Conservation (phyloP, 192 early-diverging fungal species). For the Mortierella alpina region DNA sequence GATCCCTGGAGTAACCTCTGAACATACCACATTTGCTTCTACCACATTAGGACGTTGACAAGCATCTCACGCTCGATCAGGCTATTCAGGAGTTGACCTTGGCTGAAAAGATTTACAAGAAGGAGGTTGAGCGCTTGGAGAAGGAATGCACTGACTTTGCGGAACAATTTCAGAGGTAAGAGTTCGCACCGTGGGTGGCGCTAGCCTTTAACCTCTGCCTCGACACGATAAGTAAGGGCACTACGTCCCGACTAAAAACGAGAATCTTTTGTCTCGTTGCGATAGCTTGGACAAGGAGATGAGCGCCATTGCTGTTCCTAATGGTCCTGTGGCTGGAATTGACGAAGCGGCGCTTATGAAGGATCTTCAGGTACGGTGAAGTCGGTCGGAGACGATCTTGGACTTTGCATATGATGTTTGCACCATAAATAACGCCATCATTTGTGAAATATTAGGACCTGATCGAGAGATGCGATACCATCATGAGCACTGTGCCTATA, state of each 20-base stretch:
- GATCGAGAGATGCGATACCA: constrained; percentile 23
- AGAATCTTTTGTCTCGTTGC: not conserved
- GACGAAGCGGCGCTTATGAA: constrained; percentile 11
- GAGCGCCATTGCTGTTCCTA: constrained; percentile 5
- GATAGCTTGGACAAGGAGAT: constrained; percentile 33
- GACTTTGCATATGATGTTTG: not conserved
- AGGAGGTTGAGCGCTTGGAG: constrained; percentile 24
- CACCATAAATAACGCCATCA: not conserved
- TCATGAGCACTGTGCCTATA: constrained; percentile 1
- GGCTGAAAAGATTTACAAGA: constrained; percentile 39
- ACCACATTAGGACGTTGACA: constrained; percentile 38
- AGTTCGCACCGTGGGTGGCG: too few species aligned
- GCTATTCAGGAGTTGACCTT: constrained; percentile 37
- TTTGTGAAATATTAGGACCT: constrained; percentile 8
- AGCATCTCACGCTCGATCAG: constrained; percentile 43
- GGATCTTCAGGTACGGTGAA: constrained; percentile 13
- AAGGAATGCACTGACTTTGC: constrained; percentile 22
- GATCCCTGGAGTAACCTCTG: not conserved
- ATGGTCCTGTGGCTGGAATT: not conserved
- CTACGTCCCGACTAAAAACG: not conserved
- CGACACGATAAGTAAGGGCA: too few species aligned
- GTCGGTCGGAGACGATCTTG: not conserved
- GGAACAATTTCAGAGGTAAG: constrained; percentile 45
- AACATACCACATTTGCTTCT: too few species aligned
- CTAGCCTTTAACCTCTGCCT: too few species aligned